Percentiles rank a stretch among this genome's conserved stretches.
These are phyloP conservation scores for Pulicaria dysenterica DNA, from an alignment of 129 eudicot genomes.

Conservation along the genomic window DNA sequence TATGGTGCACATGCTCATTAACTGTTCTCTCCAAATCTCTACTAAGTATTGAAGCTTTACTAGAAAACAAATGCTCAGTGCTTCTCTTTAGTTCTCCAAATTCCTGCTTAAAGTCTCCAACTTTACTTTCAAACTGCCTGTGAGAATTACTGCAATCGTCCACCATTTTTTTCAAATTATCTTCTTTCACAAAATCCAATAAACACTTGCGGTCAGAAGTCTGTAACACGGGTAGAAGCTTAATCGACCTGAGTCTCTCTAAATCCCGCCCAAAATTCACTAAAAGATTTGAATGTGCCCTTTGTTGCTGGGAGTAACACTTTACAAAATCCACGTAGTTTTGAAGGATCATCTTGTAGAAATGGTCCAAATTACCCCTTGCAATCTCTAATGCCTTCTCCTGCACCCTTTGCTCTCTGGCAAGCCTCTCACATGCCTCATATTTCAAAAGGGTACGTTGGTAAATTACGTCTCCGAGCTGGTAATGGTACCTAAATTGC, in stretches of 20 bases:
- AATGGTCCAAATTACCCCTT: constrained; percentile 78
- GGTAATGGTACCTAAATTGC: constrained; percentile 84
- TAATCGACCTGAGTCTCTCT: constrained; percentile 65
- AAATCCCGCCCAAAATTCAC: constrained; percentile 69
- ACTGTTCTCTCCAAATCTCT: constrained; percentile 64
- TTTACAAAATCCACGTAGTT: constrained; percentile 74
- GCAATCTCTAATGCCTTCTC: constrained; percentile 97
- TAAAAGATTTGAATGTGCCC: constrained; percentile 66
- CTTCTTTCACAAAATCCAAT: constrained; percentile 86
- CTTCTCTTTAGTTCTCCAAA: constrained; percentile 78
- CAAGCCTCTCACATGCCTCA: constrained; percentile 59
- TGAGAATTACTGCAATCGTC: constrained; percentile 87
- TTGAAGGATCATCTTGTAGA: constrained; percentile 70
- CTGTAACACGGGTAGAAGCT: constrained; percentile 68
- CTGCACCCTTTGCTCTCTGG: constrained; percentile 87
- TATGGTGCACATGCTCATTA: constrained; percentile 61
- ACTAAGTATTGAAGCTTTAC: constrained; percentile 61
- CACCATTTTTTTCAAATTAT: constrained; percentile 65
- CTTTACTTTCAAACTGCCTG: constrained; percentile 87
- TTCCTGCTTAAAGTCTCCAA: constrained; percentile 85
- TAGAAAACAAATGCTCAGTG: constrained; percentile 71
- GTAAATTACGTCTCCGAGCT: constrained; percentile 71
- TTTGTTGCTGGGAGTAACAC: constrained; percentile 71
- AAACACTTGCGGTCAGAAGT: constrained; percentile 63
- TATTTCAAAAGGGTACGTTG: constrained; percentile 51